Base-by-base conservation (phyloP, 352 stramenopile species). In the Pythium sukuiense region DNA sequence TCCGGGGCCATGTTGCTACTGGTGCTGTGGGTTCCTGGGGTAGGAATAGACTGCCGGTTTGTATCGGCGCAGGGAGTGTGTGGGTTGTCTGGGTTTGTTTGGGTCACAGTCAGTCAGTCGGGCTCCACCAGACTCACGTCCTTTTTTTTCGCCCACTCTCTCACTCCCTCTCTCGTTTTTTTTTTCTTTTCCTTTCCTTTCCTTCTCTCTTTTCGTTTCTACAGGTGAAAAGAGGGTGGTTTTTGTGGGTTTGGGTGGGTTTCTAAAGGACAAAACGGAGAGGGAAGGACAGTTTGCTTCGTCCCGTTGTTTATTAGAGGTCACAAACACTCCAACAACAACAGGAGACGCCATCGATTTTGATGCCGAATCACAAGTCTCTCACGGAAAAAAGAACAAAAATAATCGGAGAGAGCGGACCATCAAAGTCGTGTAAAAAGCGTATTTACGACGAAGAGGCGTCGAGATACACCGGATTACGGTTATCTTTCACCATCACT, bases 1-100 rank as follows among this genome's bases (percentile, higher is more conserved):
- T 70, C 63, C 18, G 57, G 55, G 39, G 56, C 57, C 63, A 70
- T 70, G 39, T 16, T 65, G 33, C 4, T 56, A 16, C 20, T 37
- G 35, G 16, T 61, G 61, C 26, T 39, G 50, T 59, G 48, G 32
- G 70, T 85, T 35, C 32, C 32, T 35, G 32, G 32, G 32, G 32
- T 9, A 35, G 32, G 46, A 53, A 53, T 53, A 53, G 20, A 53
- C 46, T 32, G n/a, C 6, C 6, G 12, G 20, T 53, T 53, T 53
- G 46, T 53, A 53, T 53, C 32, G 32, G 32, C 5, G 32, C 5
- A 5, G 32, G 5, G 46, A 49, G 45, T 66, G 50, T 54, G 60
- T 55, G 59, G 32, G 59, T 52, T 55, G 24, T 32, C 20, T 60
- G 37, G 37, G 35, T 45, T 33, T 50, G 35, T 26, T 65, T 45